Evolutionary conservation across 805 yeast genomes (phyloP), one percentile per base, ranked within the genome.

Genomic region (Kazachstania kunashirensis): DNA sequence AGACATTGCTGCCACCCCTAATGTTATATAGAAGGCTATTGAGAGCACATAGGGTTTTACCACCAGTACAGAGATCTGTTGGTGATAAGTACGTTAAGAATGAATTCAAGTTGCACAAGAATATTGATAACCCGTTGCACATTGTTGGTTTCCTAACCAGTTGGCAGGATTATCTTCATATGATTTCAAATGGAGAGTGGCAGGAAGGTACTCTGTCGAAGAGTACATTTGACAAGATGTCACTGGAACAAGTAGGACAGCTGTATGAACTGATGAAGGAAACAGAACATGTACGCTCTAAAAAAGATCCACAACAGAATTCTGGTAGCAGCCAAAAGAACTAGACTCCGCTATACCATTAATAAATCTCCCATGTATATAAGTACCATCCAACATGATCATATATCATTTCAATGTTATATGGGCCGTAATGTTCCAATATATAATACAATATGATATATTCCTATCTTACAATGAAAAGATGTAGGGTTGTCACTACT

Each of bases 121-220:
- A 66, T 33, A 71, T 80, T 6, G 95, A 85, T 46, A 86, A 92
- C 57, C 97, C 99, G 3, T 67, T 85, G 17, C 94, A 89, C 53
- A 85, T 92, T 24, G 86, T 92, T 9, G 98, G 96, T 9, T 92
- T 92, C 49, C 67, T 92, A 43, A 76, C 94, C 1, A 79, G 84
- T 42, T 92, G 99, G 99, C 98, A 92, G 59, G 89, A 80, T 43
- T 83, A 83, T 50, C 66, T 82, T 42, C 63, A 68, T 10, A 62
- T 65, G 55, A 70, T 83, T 17, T 70, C 74, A 20, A 74, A 70
- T 25, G 81, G 74, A 10, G 65, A 66, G 33, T 82, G 89, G 92
- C 60, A 65, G 48, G 74, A 70, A 34, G 79, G 75, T 30, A 65
- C 68, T 43, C 62, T 92, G 53, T 77, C 79, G 15, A 64, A 73